Base-by-base conservation (phyloP, 2,329 filamentous ascomycete species). In the Periconia sp. region DNA sequence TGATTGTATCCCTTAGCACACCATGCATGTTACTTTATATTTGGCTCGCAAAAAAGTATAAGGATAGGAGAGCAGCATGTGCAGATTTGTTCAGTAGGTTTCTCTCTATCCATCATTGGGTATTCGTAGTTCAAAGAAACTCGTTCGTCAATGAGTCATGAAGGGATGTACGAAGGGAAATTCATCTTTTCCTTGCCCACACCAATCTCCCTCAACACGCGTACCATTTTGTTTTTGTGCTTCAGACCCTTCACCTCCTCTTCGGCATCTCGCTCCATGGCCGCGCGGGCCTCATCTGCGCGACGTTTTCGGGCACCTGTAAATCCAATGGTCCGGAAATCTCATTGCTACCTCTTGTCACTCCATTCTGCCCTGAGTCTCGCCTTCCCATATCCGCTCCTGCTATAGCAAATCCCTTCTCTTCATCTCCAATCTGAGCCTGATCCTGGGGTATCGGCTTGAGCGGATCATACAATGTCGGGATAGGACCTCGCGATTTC, bases 191-290 rank as follows among this genome's bases (percentile, higher is more conserved):
- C n/a, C n/a, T n/a, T n/a, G n/a, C n/a, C n/a, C n/a, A n/a, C n/a
- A n/a, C n/a, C n/a, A n/a, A n/a, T n/a, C n/a, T n/a, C n/a, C n/a
- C n/a, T n/a, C n/a, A n/a, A n/a, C n/a, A n/a, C n/a, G n/a, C n/a
- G n/a, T n/a, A n/a, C n/a, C n/a, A n/a, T n/a, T n/a, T n/a, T n/a
- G n/a, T n/a, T n/a, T n/a, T n/a, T n/a, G n/a, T n/a, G n/a, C n/a
- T n/a, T n/a, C n/a, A n/a, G n/a, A n/a, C n/a, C n/a, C 13, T 12
- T 35, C 18, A 32, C 36, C 36, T 32, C 36, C 15, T 39, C 40
- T 40, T 50, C 23, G 50, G 56, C 33, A 41, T 43, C 43, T 61
- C 59, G 38, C 61, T 65, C 63, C 63, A 66, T 13, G 61, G 63
- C 26, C 63, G 52, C 17, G 52, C 47, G 12, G 61, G 54, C 28